Percentiles rank a stretch among this genome's conserved stretches.
These are phyloP conservation scores for Trypethelium eluteriae DNA, from an alignment of 495 filamentous ascomycete genomes.

Conservation along the genomic window DNA sequence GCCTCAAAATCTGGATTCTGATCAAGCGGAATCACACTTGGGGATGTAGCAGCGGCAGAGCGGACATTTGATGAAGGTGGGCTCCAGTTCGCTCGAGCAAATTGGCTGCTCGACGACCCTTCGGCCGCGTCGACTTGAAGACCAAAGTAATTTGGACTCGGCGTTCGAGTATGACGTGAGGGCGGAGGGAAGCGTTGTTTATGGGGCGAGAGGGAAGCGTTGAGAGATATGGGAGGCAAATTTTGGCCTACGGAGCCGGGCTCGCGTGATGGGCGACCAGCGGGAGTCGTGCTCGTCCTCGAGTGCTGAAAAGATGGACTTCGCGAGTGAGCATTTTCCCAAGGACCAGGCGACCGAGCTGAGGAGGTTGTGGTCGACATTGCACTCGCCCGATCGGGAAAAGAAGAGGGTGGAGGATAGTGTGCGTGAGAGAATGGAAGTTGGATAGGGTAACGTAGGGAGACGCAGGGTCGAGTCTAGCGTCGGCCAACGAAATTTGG, in stretches of 20 bases:
- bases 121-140: constrained; percentile 15
- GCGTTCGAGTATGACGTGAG: constrained; percentile 12
- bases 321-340: neutral
- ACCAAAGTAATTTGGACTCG: constrained; percentile 26
- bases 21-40: constrained; percentile 59
- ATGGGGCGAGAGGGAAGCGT: constrained; percentile 9
- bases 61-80: constrained; percentile 58
- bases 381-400: neutral
- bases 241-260: constrained; percentile 9
- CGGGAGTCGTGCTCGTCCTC: neutral
- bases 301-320: neutral
- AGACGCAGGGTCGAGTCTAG: constrained; percentile 11
- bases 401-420: neutral
- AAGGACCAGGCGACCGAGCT: neutral
- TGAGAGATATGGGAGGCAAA: constrained; percentile 6
- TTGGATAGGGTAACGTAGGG: neutral
- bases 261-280: neutral
- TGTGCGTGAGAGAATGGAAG: neutral
- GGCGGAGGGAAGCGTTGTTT: constrained; percentile 4
- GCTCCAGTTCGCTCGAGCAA: constrained; percentile 61
- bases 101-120: constrained; percentile 27
- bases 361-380: constrained; percentile 5
- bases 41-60: constrained; percentile 59
- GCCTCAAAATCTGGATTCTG: constrained; percentile 71
- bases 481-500: neutral